Evolutionary conservation across 2,329 filamentous ascomycete species (phyloP).

Genomic region (Microsporum ferrugineum): DNA sequence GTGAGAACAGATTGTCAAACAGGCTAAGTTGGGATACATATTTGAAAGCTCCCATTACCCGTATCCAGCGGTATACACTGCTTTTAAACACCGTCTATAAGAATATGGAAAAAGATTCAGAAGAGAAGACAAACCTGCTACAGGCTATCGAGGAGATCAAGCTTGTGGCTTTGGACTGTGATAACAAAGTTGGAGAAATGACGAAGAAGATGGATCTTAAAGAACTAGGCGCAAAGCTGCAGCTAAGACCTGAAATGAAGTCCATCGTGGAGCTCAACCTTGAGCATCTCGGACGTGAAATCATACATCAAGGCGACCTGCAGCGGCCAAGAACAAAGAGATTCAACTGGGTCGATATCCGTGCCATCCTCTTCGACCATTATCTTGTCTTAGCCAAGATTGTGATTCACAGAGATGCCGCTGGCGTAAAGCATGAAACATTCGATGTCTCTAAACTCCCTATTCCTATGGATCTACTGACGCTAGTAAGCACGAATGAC

Average conservation of each 20-base stretch:
- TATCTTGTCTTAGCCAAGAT: conserved; percentile 86
- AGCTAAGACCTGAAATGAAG: conserved; percentile 78
- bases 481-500: conserved; percentile 85
- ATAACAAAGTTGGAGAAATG: conserved; percentile 84
- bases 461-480: conserved; percentile 91
- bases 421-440: conserved; percentile 61
- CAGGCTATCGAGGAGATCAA: conserved; percentile 88
- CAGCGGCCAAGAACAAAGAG: conserved; percentile 79
- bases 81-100: conserved; percentile 72
- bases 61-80: conserved; percentile 79
- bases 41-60: conserved; percentile 82
- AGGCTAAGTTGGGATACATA: conserved; percentile 90
- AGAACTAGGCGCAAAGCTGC: conserved; percentile 71
- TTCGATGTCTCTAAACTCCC: conserved; percentile 93
- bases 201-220: conserved; percentile 79
- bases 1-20: conserved; percentile 64
- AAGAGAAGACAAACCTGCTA: conserved; percentile 75
- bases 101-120: conserved; percentile 70
- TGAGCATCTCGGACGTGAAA: conserved; percentile 81
- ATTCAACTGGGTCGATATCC: conserved; percentile 87
- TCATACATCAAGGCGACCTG: conserved; percentile 80
- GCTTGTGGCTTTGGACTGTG: conserved; percentile 77
- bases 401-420: conserved; percentile 55
- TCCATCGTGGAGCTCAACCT: conserved; percentile 72
- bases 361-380: conserved; percentile 89